These are phyloP conservation scores for Paraglomus occultum DNA, from an alignment of 192 early-diverging fungal species.

Conservation along the genomic window DNA sequence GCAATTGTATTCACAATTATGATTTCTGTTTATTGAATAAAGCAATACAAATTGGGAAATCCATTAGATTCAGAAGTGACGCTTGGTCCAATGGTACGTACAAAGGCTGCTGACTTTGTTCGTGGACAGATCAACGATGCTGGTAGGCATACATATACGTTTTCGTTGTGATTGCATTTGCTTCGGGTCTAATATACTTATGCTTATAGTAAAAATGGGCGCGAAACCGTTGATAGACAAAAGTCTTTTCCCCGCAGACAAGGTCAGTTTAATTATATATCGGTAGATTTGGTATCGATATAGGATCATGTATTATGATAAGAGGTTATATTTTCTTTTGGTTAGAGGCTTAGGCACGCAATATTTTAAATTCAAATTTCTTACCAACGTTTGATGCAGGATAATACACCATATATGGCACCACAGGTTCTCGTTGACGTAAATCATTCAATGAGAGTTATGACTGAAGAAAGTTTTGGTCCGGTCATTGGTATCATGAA, in stretches of 20 bases:
- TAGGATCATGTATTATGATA: background rate
- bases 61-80: conserved; percentile 59
- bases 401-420: conserved; percentile 63
- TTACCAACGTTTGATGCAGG: conserved; percentile 19
- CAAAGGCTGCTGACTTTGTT: conserved; percentile 65
- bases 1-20: background rate
- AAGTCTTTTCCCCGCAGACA: conserved; percentile 53
- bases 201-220: conserved; percentile 53
- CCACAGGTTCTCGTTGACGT: conserved; percentile 79
- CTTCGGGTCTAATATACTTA: background rate
- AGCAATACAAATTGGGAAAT: conserved; percentile 68
- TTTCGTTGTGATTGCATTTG: background rate
- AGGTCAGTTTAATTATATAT: conserved; percentile 31
- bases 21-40: background rate
- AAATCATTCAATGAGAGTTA: conserved; percentile 69
- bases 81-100: conserved; percentile 74
- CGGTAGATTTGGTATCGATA: background rate
- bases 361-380: background rate
- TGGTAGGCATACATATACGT: conserved; percentile 35
- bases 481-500: conserved; percentile 78
- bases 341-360: no score
- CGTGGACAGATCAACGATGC: conserved; percentile 69
- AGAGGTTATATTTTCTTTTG: no score
- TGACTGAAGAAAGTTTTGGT: conserved; percentile 85
- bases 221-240: conserved; percentile 64